phyloP scores from a whole-genome alignment of 805 yeast genomes.

The Candida morakotiae region DNA sequence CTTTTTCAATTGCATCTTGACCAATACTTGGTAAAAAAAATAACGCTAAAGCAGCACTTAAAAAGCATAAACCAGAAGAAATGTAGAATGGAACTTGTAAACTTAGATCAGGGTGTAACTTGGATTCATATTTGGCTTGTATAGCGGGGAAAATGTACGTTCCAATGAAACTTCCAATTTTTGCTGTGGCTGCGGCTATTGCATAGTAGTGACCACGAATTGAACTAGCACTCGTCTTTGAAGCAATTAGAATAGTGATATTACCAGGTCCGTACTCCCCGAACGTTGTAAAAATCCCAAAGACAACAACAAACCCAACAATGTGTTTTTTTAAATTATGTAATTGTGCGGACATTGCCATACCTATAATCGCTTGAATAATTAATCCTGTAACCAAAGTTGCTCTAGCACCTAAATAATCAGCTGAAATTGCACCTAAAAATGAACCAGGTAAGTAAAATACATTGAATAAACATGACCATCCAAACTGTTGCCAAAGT shows the following conservation, averaged over 20 bases:
- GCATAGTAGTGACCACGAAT: constrained; percentile 90
- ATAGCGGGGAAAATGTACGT: constrained; percentile 85
- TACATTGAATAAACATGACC: constrained; percentile 85
- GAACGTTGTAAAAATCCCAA: constrained; percentile 79
- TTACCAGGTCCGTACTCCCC: constrained; percentile 96
- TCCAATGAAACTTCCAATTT: constrained; percentile 90
- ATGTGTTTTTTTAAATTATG: constrained; percentile 51
- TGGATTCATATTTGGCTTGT: constrained; percentile 51
- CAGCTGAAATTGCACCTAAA: constrained; percentile 78
- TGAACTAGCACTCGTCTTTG: constrained; percentile 83
- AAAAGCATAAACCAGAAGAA: constrained; percentile 69
- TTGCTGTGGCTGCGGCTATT: constrained; percentile 87
- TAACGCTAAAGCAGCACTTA: constrained; percentile 65
- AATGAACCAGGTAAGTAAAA: constrained; percentile 90
- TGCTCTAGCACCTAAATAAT: constrained; percentile 86
- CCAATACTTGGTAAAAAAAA: constrained; percentile 77
- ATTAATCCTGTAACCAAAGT: constrained; percentile 67
- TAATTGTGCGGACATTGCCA: constrained; percentile 74
- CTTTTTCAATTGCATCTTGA: constrained; percentile 76
- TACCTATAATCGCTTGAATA: constrained; percentile 75
- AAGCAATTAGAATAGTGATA: constrained; percentile 81
- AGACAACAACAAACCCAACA: constrained; percentile 79
- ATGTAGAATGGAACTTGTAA: constrained; percentile 78
- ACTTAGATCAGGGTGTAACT: constrained; percentile 44
- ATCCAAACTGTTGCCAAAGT: constrained; percentile 79